Conservation (phyloP, 2,329 filamentous ascomycete genomes). For the Stagonosporopsis vannaccii region DNA sequence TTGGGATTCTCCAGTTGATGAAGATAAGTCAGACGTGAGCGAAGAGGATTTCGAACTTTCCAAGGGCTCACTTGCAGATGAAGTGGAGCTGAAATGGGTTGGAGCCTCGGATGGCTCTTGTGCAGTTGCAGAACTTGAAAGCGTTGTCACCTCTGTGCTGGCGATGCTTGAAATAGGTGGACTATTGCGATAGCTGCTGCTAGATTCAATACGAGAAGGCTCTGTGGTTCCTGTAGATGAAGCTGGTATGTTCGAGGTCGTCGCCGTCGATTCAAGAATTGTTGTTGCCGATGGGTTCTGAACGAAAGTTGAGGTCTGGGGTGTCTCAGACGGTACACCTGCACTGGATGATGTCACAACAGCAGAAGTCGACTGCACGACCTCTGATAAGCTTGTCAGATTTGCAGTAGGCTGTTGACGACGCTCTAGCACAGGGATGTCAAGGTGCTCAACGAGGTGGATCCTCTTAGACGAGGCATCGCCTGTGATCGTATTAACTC, state of each 20-base stretch:
- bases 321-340: neutral
- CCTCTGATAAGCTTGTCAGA: conserved; percentile 9
- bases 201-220: neutral
- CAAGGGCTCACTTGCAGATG: neutral
- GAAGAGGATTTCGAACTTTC: neutral
- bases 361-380: neutral
- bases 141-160: neutral
- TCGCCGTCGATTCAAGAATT: neutral
- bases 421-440: conserved; percentile 12
- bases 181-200: neutral
- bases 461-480: neutral
- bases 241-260: neutral
- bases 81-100: neutral
- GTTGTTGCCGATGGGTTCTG: neutral
- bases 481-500: conserved; percentile 1
- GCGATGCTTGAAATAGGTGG: neutral
- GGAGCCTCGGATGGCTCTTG: neutral
- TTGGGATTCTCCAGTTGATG: neutral
- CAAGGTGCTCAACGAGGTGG: neutral
- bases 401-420: conserved; percentile 15
- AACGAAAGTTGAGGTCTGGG: neutral
- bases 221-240: too few relatives aligned
- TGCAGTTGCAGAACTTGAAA: neutral
- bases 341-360: neutral
- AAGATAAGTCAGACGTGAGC: neutral